phyloP scores from a whole-genome alignment of 805 yeast species.

The Alloascoidea africana region DNA sequence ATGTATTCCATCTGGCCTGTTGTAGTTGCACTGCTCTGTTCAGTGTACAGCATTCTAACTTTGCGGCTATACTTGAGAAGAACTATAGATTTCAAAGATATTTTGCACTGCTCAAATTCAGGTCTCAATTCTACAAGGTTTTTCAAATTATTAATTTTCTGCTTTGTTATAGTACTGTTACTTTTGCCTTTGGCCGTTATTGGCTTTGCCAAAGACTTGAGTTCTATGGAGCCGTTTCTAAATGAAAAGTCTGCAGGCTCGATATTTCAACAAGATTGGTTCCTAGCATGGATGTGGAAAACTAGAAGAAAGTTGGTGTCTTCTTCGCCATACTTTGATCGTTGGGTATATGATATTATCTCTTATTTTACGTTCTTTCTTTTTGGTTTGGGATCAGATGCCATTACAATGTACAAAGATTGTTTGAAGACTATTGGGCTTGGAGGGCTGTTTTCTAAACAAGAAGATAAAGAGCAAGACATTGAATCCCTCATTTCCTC shows the following conservation, averaged over 20 bases:
- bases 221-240: not conserved
- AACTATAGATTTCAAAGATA: conserved; percentile 54
- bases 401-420: conserved; percentile 35
- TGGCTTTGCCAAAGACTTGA: not conserved
- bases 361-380: conserved; percentile 50
- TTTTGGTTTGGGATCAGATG: conserved; percentile 73
- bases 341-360: conserved; percentile 45
- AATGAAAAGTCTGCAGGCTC: too few species aligned
- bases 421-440: conserved; percentile 18
- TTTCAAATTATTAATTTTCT: conserved; percentile 52
- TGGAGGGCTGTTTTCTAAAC: not conserved
- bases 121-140: conserved; percentile 56
- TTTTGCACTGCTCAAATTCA: conserved; percentile 59
- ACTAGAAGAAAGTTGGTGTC: not conserved
- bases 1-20: conserved; percentile 53
- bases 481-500: too few species aligned
- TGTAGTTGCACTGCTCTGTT: conserved; percentile 44
- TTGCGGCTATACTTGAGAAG: conserved; percentile 38
- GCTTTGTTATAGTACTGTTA: conserved; percentile 46
- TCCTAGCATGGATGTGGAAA: not conserved
- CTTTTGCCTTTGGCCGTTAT: conserved; percentile 49
- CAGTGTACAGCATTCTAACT: conserved; percentile 39
- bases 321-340: conserved; percentile 9
- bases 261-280: not conserved
- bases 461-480: not conserved